phyloP scores from a whole-genome alignment of 2,329 filamentous ascomycete genomes.

The Cylindrodendrum hubeiense region DNA sequence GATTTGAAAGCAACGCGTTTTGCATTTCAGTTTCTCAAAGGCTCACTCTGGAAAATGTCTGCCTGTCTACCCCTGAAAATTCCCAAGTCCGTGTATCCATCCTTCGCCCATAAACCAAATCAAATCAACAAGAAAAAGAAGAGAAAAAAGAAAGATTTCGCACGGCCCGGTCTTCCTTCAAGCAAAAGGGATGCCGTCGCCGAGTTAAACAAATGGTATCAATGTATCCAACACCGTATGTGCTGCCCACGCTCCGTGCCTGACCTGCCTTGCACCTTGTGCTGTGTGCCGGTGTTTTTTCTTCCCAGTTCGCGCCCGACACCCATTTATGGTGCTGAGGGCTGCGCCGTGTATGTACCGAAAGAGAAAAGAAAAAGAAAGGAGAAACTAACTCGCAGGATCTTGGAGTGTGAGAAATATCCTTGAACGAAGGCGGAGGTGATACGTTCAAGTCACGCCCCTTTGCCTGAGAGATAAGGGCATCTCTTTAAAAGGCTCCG shows the following conservation, averaged over 20 bases:
- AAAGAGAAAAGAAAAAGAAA: slow-evolving; percentile 31
- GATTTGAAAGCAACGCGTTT: slow-evolving; percentile 22
- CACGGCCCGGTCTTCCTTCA: slow-evolving; percentile 7
- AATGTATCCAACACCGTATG: slow-evolving; percentile 45
- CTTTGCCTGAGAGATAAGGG: background rate
- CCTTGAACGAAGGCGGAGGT: background rate
- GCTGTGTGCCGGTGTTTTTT: slow-evolving; percentile 1
- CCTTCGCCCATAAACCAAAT: slow-evolving; percentile 25
- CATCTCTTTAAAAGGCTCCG: slow-evolving; percentile 35
- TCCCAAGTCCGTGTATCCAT: slow-evolving; percentile 26
- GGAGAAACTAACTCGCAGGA: background rate
- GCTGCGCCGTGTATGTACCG: slow-evolving; percentile 32
- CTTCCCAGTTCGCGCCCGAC: slow-evolving; percentile 9
- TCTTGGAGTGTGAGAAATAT: slow-evolving; percentile 14
- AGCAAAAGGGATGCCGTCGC: slow-evolving; percentile 7
- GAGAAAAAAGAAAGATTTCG: slow-evolving; percentile 10
- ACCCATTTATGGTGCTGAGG: slow-evolving; percentile 13
- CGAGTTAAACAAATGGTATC: slow-evolving; percentile 41
- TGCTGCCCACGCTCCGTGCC: slow-evolving; percentile 39
- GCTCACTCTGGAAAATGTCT: slow-evolving; percentile 11
- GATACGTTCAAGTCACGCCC: background rate
- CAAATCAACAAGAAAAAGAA: slow-evolving; percentile 19
- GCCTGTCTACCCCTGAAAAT: slow-evolving; percentile 10
- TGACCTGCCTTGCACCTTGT: slow-evolving; percentile 2
- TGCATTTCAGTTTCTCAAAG: slow-evolving; percentile 27